Evolutionary conservation across 2,329 filamentous ascomycete species (phyloP).

Genomic region (Fusarium fracticaudum): DNA sequence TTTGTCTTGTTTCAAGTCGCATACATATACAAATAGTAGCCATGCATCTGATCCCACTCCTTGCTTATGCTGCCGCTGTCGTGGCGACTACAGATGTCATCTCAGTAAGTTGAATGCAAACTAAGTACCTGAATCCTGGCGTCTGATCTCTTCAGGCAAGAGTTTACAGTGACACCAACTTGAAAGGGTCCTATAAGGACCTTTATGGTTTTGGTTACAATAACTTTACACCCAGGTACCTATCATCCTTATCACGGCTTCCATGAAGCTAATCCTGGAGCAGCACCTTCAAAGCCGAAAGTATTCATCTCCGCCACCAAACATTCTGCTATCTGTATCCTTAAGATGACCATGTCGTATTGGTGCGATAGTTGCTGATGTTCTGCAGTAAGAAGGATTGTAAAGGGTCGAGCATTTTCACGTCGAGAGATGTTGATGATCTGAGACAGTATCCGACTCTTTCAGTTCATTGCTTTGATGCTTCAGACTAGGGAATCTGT

Average conservation of each 20-base stretch:
- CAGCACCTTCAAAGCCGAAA: not conserved
- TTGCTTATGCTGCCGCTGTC: not conserved
- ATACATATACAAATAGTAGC: too few relatives aligned
- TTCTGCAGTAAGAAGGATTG: not conserved
- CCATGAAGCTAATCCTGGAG: not conserved
- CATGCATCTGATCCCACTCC: not conserved
- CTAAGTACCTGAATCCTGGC: fast-evolving
- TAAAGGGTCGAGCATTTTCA: not conserved
- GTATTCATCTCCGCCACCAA: not conserved
- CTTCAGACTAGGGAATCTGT: not conserved
- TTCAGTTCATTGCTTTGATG: not conserved
- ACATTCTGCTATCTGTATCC: not conserved
- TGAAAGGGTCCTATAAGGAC: not conserved
- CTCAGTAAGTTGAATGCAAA: not conserved
- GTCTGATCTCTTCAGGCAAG: not conserved
- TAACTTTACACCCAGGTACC: not conserved
- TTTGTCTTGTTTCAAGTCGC: too few relatives aligned
- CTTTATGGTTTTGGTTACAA: not conserved
- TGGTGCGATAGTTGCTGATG: fast-evolving
- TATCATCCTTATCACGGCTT: too few relatives aligned
- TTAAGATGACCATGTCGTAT: not conserved
- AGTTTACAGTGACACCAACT: not conserved
- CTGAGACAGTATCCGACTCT: not conserved
- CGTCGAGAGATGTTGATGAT: not conserved
- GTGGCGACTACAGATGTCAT: not conserved